A percentile compares a stretch with the other conserved stretches of the same genome.
Evolutionary conservation across 176 grass and related monocot species (phyloP).

Genomic region (Rhynchospora pubera): DNA sequence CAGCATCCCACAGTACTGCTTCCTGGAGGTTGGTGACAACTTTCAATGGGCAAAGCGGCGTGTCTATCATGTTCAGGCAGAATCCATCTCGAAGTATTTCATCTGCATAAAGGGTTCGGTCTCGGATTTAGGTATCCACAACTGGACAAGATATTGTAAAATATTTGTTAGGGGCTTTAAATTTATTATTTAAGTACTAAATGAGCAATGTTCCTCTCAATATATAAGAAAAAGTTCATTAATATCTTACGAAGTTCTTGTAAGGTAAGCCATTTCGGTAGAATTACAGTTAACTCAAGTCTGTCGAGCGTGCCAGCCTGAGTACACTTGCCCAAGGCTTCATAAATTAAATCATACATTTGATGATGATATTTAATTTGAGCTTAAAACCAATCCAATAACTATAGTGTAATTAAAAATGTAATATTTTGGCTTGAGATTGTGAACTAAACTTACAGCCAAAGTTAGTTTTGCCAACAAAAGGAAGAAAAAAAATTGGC

Average conservation of each 20-base stretch:
- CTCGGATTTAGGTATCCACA: conserved; percentile 85
- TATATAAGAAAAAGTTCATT: background rate
- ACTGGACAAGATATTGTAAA: background rate
- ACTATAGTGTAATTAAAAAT: background rate
- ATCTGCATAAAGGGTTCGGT: conserved; percentile 70
- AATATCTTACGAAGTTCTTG: background rate
- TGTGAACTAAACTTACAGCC: background rate
- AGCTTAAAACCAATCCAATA: background rate
- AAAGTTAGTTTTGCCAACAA: background rate
- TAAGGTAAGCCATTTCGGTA: background rate
- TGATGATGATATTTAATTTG: background rate
- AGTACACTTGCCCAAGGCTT: background rate
- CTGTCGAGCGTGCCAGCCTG: background rate
- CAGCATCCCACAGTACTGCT: conserved; percentile 96
- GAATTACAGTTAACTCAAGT: background rate
- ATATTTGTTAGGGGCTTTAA: background rate
- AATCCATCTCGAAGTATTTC: conserved; percentile 87
- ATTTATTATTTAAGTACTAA: background rate
- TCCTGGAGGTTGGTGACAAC: conserved; percentile 96
- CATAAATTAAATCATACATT: background rate
- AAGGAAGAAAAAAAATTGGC: background rate
- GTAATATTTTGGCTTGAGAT: background rate
- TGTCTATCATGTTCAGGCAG: conserved; percentile 92
- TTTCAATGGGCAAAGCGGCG: conserved; percentile 85
- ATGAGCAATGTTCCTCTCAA: background rate